These are phyloP conservation scores for Brachypodium distachyon DNA, from an alignment of 202 grass and related monocot species.

Conservation along the genomic window DNA sequence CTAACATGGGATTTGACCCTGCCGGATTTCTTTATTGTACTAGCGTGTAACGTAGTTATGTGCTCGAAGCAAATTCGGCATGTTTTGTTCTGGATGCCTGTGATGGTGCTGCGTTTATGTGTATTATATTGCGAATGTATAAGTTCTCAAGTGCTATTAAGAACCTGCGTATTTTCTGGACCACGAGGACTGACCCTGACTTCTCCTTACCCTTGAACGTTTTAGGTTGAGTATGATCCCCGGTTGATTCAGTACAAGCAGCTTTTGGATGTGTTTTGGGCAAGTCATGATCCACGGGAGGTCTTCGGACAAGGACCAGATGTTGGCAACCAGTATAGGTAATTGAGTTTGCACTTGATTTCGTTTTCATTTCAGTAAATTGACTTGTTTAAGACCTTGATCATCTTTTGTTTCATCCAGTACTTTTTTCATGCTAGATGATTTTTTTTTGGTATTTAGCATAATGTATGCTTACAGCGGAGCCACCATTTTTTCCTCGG, in stretches of 20 bases:
- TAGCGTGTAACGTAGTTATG: no score
- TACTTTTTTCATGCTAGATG: not conserved
- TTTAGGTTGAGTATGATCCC: constrained; percentile 85
- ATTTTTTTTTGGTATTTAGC: not conserved
- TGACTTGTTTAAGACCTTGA: not conserved
- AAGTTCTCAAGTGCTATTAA: not conserved
- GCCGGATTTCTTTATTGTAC: not conserved
- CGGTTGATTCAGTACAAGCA: constrained; percentile 71
- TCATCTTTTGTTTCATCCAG: not conserved
- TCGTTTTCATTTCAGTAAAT: not conserved
- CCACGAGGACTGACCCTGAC: not conserved
- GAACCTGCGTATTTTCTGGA: not conserved
- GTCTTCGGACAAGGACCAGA: constrained; percentile 98
- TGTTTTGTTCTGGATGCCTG: not conserved
- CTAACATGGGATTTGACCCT: not conserved
- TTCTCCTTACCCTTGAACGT: not conserved
- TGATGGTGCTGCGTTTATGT: not conserved
- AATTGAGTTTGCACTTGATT: not conserved
- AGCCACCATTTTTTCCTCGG: not conserved
- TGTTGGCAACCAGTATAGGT: constrained; percentile 97
- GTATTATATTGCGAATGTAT: not conserved
- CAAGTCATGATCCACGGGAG: constrained; percentile 80
- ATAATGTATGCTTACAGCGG: not conserved
- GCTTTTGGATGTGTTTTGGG: constrained; percentile 90
- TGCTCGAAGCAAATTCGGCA: not conserved